Evolutionary conservation across 2,329 filamentous ascomycete genomes (phyloP), one percentile per base, ranked within the genome.

Genomic region (Trichoderma koningii): DNA sequence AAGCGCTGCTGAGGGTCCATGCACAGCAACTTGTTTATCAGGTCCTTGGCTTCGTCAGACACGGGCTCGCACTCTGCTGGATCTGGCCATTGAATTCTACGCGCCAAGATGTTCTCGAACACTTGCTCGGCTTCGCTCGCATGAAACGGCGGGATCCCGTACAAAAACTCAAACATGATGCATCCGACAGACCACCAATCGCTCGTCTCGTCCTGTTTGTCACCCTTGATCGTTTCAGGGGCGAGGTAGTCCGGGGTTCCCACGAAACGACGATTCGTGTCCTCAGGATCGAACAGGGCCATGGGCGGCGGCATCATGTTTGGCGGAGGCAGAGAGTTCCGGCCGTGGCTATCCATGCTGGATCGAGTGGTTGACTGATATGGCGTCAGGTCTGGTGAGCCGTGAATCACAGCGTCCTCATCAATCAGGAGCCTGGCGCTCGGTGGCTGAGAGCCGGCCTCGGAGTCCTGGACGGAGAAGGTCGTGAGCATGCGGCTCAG

Each of bases 131-230:
- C 92, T 55, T 93, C 93, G 21, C 84, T 82, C 1, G 92, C 95
- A 75, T 98, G 93, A 76, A 99, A 99, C 0, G 95, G 95, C 0
- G 95, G 95, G 65, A 92, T 89, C 1, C 95, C 95, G 73, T 92
- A 98, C 2, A 99, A 80, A 70, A 97, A 97, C 73, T 99, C 95
- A 72, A 97, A 99, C 77, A 98, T 81, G 71, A 99, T 98, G 76
- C 96, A 99, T 0, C 95, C 95, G n/a, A 99, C 84, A 23, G 95
- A 98, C 95, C 95, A 99, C 95, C 95, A 99, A 87, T 99, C 95
- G 74, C 95, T 98, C 70, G 94, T 95, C 76, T 98, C 94, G 73
- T 99, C 95, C 76, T 99, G 95, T 1, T 94, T 93, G 69, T 93
- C 88, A 56, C 96, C 95, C 69, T 92, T 93, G 73, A 99, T 96